Evolutionary conservation across 768 basidiomycete genomes (phyloP).

Genomic region (Russula sp.): DNA sequence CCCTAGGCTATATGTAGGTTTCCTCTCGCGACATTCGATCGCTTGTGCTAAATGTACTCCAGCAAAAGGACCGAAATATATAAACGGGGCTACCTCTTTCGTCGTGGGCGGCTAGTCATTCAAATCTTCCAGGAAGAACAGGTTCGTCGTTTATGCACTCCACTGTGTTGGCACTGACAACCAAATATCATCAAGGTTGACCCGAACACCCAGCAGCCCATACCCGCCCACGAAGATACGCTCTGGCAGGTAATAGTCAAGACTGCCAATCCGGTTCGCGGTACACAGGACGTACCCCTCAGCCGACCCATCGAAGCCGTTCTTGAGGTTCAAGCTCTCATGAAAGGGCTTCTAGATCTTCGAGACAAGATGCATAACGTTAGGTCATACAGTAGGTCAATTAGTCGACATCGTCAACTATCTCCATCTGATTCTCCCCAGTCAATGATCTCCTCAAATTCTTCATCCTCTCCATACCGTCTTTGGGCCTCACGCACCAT

Average conservation of each 20-base stretch:
- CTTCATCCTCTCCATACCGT: constrained; percentile 36
- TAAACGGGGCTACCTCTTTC: constrained; percentile 77
- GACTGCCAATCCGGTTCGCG: constrained; percentile 73
- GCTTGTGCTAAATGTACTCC: constrained; percentile 6
- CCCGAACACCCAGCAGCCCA: constrained; percentile 68
- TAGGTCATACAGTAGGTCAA: background rate
- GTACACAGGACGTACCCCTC: constrained; percentile 75
- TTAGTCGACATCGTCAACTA: constrained; percentile 7
- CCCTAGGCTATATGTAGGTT: constrained; percentile 70
- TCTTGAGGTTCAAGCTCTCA: constrained; percentile 74
- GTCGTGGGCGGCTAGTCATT: constrained; percentile 65
- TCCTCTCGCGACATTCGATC: constrained; percentile 9
- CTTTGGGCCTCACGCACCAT: constrained; percentile 41
- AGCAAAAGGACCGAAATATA: constrained; percentile 74
- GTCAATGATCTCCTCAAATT: constrained; percentile 49
- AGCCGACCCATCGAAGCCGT: constrained; percentile 68
- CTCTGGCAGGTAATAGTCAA: constrained; percentile 89
- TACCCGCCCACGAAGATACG: constrained; percentile 74
- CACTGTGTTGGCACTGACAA: constrained; percentile 3
- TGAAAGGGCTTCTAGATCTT: constrained; percentile 81
- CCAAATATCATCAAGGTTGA: constrained; percentile 52
- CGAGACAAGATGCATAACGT: constrained; percentile 64
- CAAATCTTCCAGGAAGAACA: constrained; percentile 86
- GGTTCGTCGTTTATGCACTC: constrained; percentile 40
- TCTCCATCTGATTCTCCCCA: constrained; percentile 48